Percentiles rank a stretch among this genome's conserved stretches.
Conservation (phyloP, 768 basidiomycete genomes). For the Leccinum subgranulosum region DNA sequence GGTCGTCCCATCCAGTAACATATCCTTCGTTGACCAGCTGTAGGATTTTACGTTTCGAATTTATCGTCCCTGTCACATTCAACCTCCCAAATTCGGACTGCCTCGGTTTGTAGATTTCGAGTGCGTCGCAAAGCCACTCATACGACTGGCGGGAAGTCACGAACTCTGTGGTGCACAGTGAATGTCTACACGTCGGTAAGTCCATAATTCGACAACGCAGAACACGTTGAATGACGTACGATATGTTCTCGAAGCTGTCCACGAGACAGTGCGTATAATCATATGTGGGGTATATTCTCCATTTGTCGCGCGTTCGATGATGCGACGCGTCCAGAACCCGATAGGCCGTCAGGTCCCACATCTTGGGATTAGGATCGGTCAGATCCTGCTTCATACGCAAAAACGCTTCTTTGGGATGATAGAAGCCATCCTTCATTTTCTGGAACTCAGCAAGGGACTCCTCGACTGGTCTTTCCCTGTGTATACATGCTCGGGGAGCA, state of each 20-base stretch:
- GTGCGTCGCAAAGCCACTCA: constrained; percentile 97
- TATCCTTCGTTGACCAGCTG: constrained; percentile 81
- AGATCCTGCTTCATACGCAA: constrained; percentile 98
- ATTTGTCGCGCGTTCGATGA: constrained; percentile 88
- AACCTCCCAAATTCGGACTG: constrained; percentile 97
- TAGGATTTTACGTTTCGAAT: constrained; percentile 94
- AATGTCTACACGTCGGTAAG: constrained; percentile 60
- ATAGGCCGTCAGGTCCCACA: constrained; percentile 99
- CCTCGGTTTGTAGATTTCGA: constrained; percentile 95
- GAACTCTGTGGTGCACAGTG: constrained; percentile 95
- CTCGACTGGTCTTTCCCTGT: constrained; percentile 78
- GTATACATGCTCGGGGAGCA: constrained; percentile 78
- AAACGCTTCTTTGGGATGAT: constrained; percentile 88
- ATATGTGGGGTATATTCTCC: constrained; percentile 98
- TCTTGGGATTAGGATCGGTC: constrained; percentile 89
- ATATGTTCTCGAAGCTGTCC: constrained; percentile 98
- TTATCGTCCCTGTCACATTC: constrained; percentile 90
- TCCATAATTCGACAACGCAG: not conserved
- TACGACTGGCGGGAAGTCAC: constrained; percentile 95
- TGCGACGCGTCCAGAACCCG: constrained; percentile 88
- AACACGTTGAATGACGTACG: constrained; percentile 54
- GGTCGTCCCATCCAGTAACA: constrained; percentile 96
- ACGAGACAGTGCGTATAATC: constrained; percentile 98
- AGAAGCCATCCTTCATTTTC: constrained; percentile 88
- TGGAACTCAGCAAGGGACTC: constrained; percentile 89